Evolutionary conservation across 495 filamentous ascomycete genomes (phyloP), one percentile per base, ranked within the genome.

Genomic region (Tuber melanosporum): DNA sequence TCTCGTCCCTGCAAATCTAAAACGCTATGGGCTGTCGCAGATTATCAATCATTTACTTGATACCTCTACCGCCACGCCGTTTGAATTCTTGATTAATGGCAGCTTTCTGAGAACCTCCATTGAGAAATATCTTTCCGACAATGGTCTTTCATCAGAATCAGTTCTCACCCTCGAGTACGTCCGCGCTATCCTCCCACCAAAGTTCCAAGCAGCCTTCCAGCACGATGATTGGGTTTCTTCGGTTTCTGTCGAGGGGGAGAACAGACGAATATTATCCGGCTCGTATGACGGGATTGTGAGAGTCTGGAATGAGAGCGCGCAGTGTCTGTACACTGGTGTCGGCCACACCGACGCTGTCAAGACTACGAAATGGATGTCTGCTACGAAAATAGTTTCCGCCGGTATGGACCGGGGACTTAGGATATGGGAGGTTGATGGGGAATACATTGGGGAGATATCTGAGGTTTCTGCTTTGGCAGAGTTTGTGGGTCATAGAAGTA

Each of bases 151-250:
- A 62, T 87, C 93, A 44, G 95, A 99, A 86, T 91, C 91, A 14
- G 93, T 91, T 5, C 85, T 99, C 44, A 91, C 91, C 46, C 88
- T 99, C 70, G 94, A 98, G 87, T 99, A 98, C 86, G 93, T 97
- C 12, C 91, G 93, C 76, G 94, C 93, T 73, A 86, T 96, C 73
- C 91, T 97, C 83, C 95, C 95, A 0, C 96, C 95, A 36, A 86
- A 91, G 19, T 92, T 93, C 83, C 89, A 94, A 66, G 90, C 94
- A 9, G 93, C 91, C 74, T 98, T 96, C 84, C 90, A 97, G 85
- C 94, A 98, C 83, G 94, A 98, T 81, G 95, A 98, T 82, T 99
- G 95, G 95, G 92, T 99, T 46, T 92, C 91, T 83, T 87, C 89
- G n/a, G 91, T 97, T n/a, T 93, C 97, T 81, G 90, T 97, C 15